Evolutionary conservation across 2,329 filamentous ascomycete species (phyloP), one percentile per base, ranked within the genome.

Genomic region (Cladorrhinum sp.): DNA sequence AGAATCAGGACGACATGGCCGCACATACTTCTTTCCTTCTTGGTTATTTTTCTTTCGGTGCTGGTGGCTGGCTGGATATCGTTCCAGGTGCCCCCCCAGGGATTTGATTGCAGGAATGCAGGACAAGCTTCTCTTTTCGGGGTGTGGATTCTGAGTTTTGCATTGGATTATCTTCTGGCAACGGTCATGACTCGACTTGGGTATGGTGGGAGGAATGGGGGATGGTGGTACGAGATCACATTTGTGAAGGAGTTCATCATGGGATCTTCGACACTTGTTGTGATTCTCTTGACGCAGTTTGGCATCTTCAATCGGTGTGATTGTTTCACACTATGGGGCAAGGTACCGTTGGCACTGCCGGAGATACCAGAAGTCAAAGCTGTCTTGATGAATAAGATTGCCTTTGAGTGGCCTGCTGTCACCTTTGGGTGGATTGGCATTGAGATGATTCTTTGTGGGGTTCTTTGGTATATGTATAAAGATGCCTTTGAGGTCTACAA

Each of bases 301-400:
- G 61, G 61, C 16, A 58, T 62, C 22, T 62, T 62, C 50, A 62
- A 62, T 32, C 50, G 55, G 2, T 62, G 61, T 22, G 61, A 60
- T 32, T 62, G 61, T 45, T 62, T 55, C 54, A 53, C 57, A 22
- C 50, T 60, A 16, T 62, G 54, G 54, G 54, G 54, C 3, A 45
- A 18, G 41, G 57, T 38, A 18, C 61, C 61, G 10, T n/a, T 62
- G 2, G 57, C 54, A 22, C 27, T 62, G 18, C 61, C 61, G 2
- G 53, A 62, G 27, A 59, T 62, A 7, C 38, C 25, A 13, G 36
- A 51, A 41, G 57, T 62, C 6, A 32, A 25, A 16, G 23, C 23
- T 1, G 50, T 60, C 9, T 29, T 62, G 38, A 60, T 58, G 57
- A 7, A 45, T 1, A 32, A 57, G 6, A 62, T 62, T 5, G 29